Evolutionary conservation across 2,329 filamentous ascomycete genomes (phyloP).

Genomic region (Pestalotiopsis sp.): DNA sequence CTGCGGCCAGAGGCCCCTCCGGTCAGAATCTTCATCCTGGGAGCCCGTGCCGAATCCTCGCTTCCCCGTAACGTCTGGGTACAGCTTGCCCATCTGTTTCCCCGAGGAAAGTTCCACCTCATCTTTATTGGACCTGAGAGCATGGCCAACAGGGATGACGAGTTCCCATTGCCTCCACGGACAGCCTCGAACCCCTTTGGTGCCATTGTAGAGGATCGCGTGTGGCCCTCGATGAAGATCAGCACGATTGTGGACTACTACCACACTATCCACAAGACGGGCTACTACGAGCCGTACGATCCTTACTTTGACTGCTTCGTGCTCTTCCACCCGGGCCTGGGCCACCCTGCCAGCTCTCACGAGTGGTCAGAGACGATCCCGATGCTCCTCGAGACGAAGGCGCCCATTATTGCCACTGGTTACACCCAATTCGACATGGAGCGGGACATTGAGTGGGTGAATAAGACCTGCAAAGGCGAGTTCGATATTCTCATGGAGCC

Average conservation of each 20-base stretch:
- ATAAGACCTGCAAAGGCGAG: conserved; percentile 82
- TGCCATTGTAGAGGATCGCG: conserved; percentile 87
- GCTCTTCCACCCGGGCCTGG: conserved; percentile 94
- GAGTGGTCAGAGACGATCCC: conserved; percentile 95
- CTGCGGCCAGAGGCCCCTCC: conserved; percentile 84
- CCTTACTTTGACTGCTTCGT: conserved; percentile 99
- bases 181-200: conserved; percentile 89
- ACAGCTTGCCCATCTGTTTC: conserved; percentile 92
- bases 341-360: conserved; percentile 88
- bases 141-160: conserved; percentile 90
- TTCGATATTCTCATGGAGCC: conserved; percentile 91
- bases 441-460: conserved; percentile 87
- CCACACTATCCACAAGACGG: conserved; percentile 90
- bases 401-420: conserved; percentile 90
- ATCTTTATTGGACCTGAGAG: conserved; percentile 95
- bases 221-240: conserved; percentile 91
- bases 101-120: conserved; percentile 85
- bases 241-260: conserved; percentile 98
- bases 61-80: conserved; percentile 93
- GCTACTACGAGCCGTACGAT: conserved; percentile 91
- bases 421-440: conserved; percentile 97
- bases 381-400: conserved; percentile 89
- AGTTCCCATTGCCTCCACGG: conserved; percentile 87
- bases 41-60: conserved; percentile 95
- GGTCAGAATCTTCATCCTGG: conserved; percentile 89